Base-by-base conservation (phyloP, 1,284 basidiomycete species). In the Rhodotorula sp. region DNA sequence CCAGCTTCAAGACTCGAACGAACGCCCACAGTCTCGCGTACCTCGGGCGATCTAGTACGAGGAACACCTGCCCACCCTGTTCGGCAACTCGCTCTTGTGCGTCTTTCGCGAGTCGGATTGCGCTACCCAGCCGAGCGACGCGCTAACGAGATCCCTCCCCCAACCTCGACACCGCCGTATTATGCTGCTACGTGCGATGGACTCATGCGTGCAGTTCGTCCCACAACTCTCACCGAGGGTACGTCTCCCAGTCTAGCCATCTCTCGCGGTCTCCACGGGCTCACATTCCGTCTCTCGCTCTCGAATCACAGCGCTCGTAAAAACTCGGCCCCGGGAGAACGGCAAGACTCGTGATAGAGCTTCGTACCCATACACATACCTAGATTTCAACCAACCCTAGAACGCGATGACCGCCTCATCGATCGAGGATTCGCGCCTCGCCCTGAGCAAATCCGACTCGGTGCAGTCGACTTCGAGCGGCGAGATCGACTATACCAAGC, bases 221-320 rank as follows among this genome's bases (percentile, higher is more conserved):
- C n/a, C 70, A 72, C 70, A 72, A 72, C 67, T 52, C 57, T 60
- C 70, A 72, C 70, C 63, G 67, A 39, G 67, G 70, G 70, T 72
- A 20, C 58, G 70, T 58, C 39, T 6, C 1, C 10, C 39, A 43
- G 2, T 43, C 10, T 12, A 43, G 8, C 34, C 34, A 12, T 23
- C 46, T 58, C 47, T 26, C 10, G 18, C 52, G 8, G 52, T 46
- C 12, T 8, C 51, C 47, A 48, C 31, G 6, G 21, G 34, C 20
- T 5, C 29, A 26, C 16, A 48, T 46, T 64, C 34, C 51, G 52
- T 26, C 34, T 49, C 31, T 10, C n/a, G 23, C 34, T 20, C 46
- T 20, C 39, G 16, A 21, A 48, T 39, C 18, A 31, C 68, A 73
- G 71, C 43, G 67, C 71, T 31, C 68, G 71, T 46, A 69, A 69